Percentiles rank a stretch among this genome's conserved stretches.
Evolutionary conservation across 306 rosid species (phyloP).

Genomic region (Canavalia ensiformis): DNA sequence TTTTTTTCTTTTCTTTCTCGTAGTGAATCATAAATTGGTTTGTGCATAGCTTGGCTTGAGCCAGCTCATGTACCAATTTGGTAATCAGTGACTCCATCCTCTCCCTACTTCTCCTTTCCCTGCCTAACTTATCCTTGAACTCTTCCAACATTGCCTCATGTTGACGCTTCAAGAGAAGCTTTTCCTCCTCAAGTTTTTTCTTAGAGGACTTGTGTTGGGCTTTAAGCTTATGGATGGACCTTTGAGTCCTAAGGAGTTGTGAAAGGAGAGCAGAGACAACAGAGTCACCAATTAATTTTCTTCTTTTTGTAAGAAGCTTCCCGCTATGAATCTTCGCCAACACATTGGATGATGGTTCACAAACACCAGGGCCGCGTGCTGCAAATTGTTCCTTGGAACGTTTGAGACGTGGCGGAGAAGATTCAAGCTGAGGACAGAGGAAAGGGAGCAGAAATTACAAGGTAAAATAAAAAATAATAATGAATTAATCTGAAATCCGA

Average conservation of each 20-base stretch:
- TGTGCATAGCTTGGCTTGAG: slow-evolving; percentile 49
- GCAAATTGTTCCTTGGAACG: slow-evolving; percentile 32
- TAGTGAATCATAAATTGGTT: slow-evolving; percentile 47
- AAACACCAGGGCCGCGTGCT: no score
- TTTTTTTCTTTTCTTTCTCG: slow-evolving; percentile 54
- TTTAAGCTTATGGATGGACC: slow-evolving; percentile 54
- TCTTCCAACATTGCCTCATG: slow-evolving; percentile 38
- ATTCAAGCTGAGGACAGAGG: slow-evolving; percentile 41
- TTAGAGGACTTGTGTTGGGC: slow-evolving; percentile 43
- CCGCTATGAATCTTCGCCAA: slow-evolving; percentile 1
- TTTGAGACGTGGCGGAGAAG: slow-evolving; percentile 6
- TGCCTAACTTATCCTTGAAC: slow-evolving; percentile 44
- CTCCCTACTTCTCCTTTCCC: slow-evolving; percentile 58
- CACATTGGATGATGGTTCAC: no score
- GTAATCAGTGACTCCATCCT: slow-evolving; percentile 53
- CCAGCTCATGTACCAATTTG: slow-evolving; percentile 55
- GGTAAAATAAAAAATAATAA: no score
- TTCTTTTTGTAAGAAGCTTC: slow-evolving; percentile 37
- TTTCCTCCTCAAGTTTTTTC: slow-evolving; percentile 58
- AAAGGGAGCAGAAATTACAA: slow-evolving; percentile 9
- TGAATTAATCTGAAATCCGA: no score
- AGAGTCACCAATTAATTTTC: slow-evolving; percentile 11
- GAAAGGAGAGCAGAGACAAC: slow-evolving; percentile 50
- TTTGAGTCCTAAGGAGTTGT: slow-evolving; percentile 51
- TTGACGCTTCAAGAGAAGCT: slow-evolving; percentile 41